Evolutionary conservation across 2,329 filamentous ascomycete species (phyloP), one percentile per base, ranked within the genome.

Genomic region (Xylaria sp.): DNA sequence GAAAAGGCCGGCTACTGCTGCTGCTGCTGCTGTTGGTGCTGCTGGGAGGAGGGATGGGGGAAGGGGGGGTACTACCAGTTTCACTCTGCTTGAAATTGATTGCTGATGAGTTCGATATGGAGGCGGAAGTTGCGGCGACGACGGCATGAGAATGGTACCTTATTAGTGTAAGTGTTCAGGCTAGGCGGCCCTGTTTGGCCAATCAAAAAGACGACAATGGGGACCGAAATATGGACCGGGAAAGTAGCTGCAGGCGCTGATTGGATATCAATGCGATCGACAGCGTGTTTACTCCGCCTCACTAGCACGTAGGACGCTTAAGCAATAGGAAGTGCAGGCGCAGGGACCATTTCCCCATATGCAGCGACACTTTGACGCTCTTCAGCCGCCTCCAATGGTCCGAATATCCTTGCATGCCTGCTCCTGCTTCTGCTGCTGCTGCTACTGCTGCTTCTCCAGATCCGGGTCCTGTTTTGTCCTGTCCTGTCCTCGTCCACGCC

Each of bases 311-410:
- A 55, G 32, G 60, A 60, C n/a, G 52, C 58, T 36, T 45, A 20
- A 60, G 52, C 56, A 60, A 60, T 61, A 52, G 56, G 39, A 60
- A n/a, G 46, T 66, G 56, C 57, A 64, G 39, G 55, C 46, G 60
- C 62, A 66, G 43, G 60, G 58, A 55, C 57, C 58, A 57, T 48
- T 32, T 60, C 43, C 48, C 55, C 56, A 66, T 59, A 57, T 68
- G 65, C 62, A 66, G 36, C 61, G 34, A 48, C 48, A 62, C 50
- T 34, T 63, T 39, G 52, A 67, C 48, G 60, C 60, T 61, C 57
- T 68, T 72, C 70, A 72, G 70, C 70, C 70, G 70, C 70, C 63
- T 72, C 70, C 68, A 72, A 70, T 69, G 63, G 63, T n/a, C 52
- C 58, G 64, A 66, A 69, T 69, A 64, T 69, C 68, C 57, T 23